These are phyloP conservation scores for Penicillium sp. DNA, from an alignment of 2,329 filamentous ascomycete genomes.

Conservation along the genomic window DNA sequence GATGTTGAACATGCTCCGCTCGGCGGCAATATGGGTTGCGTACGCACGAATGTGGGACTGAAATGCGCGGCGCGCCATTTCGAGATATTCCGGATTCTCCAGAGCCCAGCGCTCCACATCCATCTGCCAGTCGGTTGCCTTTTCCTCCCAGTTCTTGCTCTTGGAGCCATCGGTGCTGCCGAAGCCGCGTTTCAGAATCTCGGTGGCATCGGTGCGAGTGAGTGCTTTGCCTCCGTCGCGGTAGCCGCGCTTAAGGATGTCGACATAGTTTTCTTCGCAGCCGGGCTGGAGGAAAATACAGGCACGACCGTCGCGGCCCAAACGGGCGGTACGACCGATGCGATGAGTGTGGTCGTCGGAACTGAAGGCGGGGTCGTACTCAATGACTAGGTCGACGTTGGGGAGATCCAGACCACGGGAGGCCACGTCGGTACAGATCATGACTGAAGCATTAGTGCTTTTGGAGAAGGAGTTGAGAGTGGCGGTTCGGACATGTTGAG, in stretches of 20 bases:
- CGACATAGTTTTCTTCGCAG: constrained; percentile 85
- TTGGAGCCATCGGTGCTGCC: constrained; percentile 40
- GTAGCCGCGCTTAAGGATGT: constrained; percentile 70
- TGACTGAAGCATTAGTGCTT: constrained; percentile 71
- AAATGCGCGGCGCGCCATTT: constrained; percentile 79
- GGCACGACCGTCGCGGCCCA: constrained; percentile 82
- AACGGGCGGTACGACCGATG: constrained; percentile 89
- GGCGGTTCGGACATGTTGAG: constrained; percentile 80
- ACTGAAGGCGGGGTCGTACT: constrained; percentile 94
- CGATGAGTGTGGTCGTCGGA: constrained; percentile 92
- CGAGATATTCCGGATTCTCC: constrained; percentile 66
- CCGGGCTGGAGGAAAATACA: constrained; percentile 88
- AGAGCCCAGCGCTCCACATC: constrained; percentile 65
- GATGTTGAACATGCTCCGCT: constrained; percentile 87
- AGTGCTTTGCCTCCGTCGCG: constrained; percentile 63
- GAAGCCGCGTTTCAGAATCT: constrained; percentile 67
- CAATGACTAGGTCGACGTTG: constrained; percentile 89
- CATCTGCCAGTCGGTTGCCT: constrained; percentile 66
- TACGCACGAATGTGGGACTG: constrained; percentile 93
- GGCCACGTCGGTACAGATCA: constrained; percentile 93
- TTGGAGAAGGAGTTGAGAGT: constrained; percentile 78
- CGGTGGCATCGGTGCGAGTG: constrained; percentile 60
- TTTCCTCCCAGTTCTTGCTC: constrained; percentile 60
- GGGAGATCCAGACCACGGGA: constrained; percentile 94
- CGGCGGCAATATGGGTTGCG: constrained; percentile 84